phyloP scores from a whole-genome alignment of 2,329 filamentous ascomycete genomes.

The Botrytis deweyae region DNA sequence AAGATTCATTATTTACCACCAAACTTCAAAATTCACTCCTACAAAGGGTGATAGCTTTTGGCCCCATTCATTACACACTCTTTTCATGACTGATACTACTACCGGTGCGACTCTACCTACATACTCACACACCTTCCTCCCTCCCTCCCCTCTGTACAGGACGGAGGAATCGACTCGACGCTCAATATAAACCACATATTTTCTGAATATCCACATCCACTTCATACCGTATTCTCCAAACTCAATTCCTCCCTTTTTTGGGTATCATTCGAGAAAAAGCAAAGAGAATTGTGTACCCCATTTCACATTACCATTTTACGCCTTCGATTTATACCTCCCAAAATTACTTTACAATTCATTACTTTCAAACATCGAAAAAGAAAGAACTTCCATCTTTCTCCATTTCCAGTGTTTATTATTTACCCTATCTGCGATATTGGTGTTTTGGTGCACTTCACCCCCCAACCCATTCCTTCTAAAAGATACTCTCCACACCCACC shows the following conservation, averaged over 20 bases:
- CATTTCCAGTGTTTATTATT: conserved; percentile 15
- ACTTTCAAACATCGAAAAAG: conserved; percentile 3
- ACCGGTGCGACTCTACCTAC: not conserved
- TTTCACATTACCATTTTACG: not conserved
- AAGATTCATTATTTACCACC: not conserved
- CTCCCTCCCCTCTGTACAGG: not conserved
- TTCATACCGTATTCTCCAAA: not conserved
- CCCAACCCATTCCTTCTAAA: conserved; percentile 17
- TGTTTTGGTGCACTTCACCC: conserved; percentile 1
- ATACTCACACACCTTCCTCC: not conserved
- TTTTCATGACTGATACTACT: not conserved
- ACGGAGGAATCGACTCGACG: not conserved
- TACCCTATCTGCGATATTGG: not conserved
- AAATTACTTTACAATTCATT: not conserved
- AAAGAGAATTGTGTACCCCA: not conserved
- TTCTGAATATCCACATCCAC: not conserved
- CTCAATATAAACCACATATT: not conserved
- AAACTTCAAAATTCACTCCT: not conserved
- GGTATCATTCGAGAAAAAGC: not conserved
- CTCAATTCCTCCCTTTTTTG: not conserved
- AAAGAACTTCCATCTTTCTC: conserved; percentile 9
- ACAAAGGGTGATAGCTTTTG: too few species aligned
- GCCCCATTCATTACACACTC: not conserved
- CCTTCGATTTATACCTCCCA: not conserved
- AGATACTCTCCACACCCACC: not conserved